Evolutionary conservation across 2,329 filamentous ascomycete genomes (phyloP), one percentile per base, ranked within the genome.

Genomic region (Xenoacremonium recifei): DNA sequence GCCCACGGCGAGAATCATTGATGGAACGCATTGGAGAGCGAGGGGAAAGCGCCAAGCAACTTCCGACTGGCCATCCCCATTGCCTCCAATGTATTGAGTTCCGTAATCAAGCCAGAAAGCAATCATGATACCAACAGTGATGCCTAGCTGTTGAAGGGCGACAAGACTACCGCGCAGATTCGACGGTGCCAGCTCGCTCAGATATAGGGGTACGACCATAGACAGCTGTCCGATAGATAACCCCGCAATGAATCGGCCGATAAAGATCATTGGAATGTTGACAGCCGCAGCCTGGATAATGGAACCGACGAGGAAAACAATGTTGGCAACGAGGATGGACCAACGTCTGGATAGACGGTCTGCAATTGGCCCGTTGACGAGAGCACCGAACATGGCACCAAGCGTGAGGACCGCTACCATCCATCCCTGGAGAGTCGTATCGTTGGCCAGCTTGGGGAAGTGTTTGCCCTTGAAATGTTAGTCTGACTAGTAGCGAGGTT

Each of bases 81-180:
- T 69, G 12, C 70, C 70, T 11, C 58, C 75, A 19, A 73, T 72
- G 43, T 68, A 66, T 42, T 67, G 67, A 51, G 58, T 65, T 15
- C 63, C 66, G 42, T 69, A 70, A 25, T 60, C 63, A 23, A 68
- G 52, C 66, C 68, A 71, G 54, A 68, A 71, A 5, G 62, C 65
- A n/a, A 74, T 62, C 63, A 71, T 68, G 46, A 79, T 27, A 13
- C 23, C 23, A 7, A 27, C 9, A 27, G 13, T 13, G 9, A 13
- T 27, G 9, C 9, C 23, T 9, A 85, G 70, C 53, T 82, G 80
- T 49, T 85, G 80, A 9, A 84, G 67, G n/a, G 75, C 77, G 16
- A 85, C 79, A 3, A 85, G 68, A 13, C 79, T 75, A 23, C 82
- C 82, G 41, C 82, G 71, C 15, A 84, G 71, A 58, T 85, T 80